phyloP scores from a whole-genome alignment of 2,329 filamentous ascomycete genomes.

The Colletotrichum sojae region DNA sequence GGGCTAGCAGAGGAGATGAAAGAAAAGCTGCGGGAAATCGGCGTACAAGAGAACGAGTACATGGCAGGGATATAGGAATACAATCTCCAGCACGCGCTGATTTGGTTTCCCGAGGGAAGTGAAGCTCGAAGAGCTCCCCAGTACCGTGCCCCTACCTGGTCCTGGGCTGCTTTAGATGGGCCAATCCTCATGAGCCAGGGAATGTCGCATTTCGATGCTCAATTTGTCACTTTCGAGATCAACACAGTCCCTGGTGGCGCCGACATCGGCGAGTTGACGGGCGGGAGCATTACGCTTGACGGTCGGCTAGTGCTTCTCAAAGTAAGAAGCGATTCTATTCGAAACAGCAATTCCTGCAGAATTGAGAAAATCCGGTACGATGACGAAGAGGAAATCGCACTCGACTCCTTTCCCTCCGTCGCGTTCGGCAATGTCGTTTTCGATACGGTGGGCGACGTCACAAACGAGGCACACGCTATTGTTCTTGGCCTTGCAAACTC shows the following conservation, averaged over 20 bases:
- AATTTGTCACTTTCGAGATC: no score
- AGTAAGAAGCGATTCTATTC: no score
- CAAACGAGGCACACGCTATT: no score
- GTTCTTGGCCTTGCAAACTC: no score
- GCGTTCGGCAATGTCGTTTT: background rate
- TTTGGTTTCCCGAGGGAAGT: background rate
- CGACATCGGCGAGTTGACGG: background rate
- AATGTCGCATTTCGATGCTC: no score
- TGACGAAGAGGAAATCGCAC: no score
- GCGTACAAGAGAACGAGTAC: background rate
- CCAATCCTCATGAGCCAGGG: no score
- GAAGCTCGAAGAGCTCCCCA: background rate
- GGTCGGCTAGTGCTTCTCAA: background rate
- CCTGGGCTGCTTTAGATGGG: background rate
- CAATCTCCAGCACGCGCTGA: background rate
- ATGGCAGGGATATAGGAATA: background rate
- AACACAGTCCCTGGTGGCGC: no score
- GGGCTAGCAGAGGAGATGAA: background rate
- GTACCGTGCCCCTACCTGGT: background rate
- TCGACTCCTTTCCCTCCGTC: no score
- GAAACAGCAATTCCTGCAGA: no score
- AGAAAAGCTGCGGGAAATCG: background rate
- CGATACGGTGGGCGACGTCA: background rate
- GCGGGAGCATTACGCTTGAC: background rate
- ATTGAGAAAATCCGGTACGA: no score